Percentiles rank a stretch among this genome's conserved stretches.
These are phyloP conservation scores for Microstroma glucosiphilum DNA, from an alignment of 1,284 basidiomycete genomes.

Conservation along the genomic window DNA sequence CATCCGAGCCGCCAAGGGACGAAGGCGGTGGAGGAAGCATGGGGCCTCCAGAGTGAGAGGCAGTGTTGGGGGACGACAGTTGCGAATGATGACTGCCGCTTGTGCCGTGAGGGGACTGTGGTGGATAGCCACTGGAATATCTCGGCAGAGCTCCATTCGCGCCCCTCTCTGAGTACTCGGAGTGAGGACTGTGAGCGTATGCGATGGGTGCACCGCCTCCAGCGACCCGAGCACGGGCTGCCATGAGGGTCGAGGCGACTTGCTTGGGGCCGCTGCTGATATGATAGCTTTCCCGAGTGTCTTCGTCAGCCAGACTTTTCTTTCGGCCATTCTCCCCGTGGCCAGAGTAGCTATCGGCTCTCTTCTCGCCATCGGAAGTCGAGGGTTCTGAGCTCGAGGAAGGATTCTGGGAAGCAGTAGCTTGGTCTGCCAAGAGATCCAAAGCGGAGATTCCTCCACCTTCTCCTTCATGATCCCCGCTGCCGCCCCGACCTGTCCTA, in stretches of 20 bases:
- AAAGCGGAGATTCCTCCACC: conserved; percentile 35
- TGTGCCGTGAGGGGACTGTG: too few relatives aligned
- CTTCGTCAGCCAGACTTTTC: neutral
- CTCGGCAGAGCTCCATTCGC: too few relatives aligned
- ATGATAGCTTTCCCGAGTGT: neutral
- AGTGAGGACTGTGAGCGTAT: conserved; percentile 2
- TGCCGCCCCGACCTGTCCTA: too few relatives aligned
- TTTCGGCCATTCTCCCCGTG: neutral
- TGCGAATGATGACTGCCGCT: too few relatives aligned
- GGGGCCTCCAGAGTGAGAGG: too few relatives aligned
- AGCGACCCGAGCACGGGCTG: neutral
- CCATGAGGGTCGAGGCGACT: neutral
- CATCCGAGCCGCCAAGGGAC: too few relatives aligned
- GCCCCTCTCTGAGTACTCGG: neutral
- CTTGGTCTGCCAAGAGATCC: conserved; percentile 49
- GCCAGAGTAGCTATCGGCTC: neutral
- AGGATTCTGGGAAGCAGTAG: conserved; percentile 43
- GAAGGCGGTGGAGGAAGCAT: too few relatives aligned
- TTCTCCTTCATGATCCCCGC: neutral
- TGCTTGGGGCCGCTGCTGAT: neutral
- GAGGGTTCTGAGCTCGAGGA: conserved; percentile 37
- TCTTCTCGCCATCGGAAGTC: conserved; percentile 6
- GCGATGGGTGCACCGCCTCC: neutral
- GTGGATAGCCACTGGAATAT: too few relatives aligned
- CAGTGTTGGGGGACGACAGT: too few relatives aligned